Percentiles rank a stretch among this genome's conserved stretches.
Evolutionary conservation across 2,329 filamentous ascomycete genomes (phyloP).

Genomic region (Phoma sp.): DNA sequence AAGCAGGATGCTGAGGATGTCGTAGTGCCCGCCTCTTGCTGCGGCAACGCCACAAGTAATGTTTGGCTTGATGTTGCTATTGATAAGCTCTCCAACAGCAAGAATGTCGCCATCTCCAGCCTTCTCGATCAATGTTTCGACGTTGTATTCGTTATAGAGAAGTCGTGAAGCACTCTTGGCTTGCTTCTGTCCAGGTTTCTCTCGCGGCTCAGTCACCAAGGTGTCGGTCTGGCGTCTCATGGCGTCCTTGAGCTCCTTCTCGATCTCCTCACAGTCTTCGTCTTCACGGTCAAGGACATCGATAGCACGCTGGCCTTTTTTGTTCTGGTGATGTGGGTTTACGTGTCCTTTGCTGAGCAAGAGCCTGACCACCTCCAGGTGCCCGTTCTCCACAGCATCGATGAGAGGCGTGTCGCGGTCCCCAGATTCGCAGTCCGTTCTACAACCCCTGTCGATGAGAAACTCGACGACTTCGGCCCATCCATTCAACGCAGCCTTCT

Average conservation of each 20-base stretch:
- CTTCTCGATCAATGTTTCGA: slow-evolving; percentile 56
- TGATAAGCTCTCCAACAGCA: slow-evolving; percentile 57
- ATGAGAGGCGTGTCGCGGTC: slow-evolving; percentile 89
- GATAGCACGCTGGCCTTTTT: slow-evolving; percentile 89
- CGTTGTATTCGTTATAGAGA: slow-evolving; percentile 58
- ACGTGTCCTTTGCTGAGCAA: slow-evolving; percentile 80
- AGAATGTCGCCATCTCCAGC: slow-evolving; percentile 57
- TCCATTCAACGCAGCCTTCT: slow-evolving; percentile 89
- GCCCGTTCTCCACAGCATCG: slow-evolving; percentile 95
- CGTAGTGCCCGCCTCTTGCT: slow-evolving; percentile 87
- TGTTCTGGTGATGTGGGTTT: slow-evolving; percentile 88
- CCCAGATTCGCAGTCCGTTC: slow-evolving; percentile 77
- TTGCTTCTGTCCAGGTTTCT: slow-evolving; percentile 31
- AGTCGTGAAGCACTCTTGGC: slow-evolving; percentile 51
- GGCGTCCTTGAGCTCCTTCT: slow-evolving; percentile 70
- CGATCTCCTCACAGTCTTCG: slow-evolving; percentile 82
- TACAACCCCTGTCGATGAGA: slow-evolving; percentile 82
- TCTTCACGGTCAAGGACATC: slow-evolving; percentile 78
- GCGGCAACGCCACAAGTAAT: slow-evolving; percentile 89
- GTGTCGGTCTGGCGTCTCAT: slow-evolving; percentile 56
- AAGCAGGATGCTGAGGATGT: slow-evolving; percentile 77
- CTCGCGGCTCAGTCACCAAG: slow-evolving; percentile 57
- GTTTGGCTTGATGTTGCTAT: slow-evolving; percentile 65
- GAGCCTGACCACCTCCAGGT: slow-evolving; percentile 84
- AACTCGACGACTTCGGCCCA: slow-evolving; percentile 86